Conservation (phyloP, 805 yeast species). For the Candida succiphila region DNA sequence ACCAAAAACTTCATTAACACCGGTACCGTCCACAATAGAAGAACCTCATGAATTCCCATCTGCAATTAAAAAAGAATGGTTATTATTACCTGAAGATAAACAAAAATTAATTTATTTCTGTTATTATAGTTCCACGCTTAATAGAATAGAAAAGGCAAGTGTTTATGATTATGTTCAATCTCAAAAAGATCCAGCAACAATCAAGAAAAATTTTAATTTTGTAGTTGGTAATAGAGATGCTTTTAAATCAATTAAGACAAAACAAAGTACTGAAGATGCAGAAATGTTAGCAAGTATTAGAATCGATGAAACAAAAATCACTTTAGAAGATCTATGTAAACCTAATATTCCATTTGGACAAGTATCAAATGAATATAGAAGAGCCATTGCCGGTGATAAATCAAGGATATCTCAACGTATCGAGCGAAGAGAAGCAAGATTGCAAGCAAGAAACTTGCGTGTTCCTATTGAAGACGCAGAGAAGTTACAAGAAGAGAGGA, state of each 20-base stretch:
- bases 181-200: too few species aligned
- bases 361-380: conserved; percentile 45
- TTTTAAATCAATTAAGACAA: conserved; percentile 25
- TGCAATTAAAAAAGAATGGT: not conserved
- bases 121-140: conserved; percentile 8
- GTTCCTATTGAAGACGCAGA: conserved; percentile 21
- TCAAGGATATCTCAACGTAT: conserved; percentile 21
- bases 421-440: conserved; percentile 27
- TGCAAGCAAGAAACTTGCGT: conserved; percentile 30
- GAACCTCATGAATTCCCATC: not conserved
- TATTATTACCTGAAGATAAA: conserved; percentile 2
- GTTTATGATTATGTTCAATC: conserved; percentile 14
- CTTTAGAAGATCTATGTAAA: conserved; percentile 63
- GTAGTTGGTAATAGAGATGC: conserved; percentile 23
- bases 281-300: conserved; percentile 28
- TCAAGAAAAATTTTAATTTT: conserved; percentile 3
- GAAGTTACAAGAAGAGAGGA: conserved; percentile 12
- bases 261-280: conserved; percentile 26
- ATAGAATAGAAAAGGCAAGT: conserved; percentile 10
- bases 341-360: conserved; percentile 59
- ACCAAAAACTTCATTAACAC: not conserved
- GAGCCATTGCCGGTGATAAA: conserved; percentile 44
- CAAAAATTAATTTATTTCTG: conserved; percentile 6
- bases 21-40: not conserved
- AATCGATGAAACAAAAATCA: conserved; percentile 45